Conservation (phyloP, 345 rosid species). For the Boechera retrofracta region DNA sequence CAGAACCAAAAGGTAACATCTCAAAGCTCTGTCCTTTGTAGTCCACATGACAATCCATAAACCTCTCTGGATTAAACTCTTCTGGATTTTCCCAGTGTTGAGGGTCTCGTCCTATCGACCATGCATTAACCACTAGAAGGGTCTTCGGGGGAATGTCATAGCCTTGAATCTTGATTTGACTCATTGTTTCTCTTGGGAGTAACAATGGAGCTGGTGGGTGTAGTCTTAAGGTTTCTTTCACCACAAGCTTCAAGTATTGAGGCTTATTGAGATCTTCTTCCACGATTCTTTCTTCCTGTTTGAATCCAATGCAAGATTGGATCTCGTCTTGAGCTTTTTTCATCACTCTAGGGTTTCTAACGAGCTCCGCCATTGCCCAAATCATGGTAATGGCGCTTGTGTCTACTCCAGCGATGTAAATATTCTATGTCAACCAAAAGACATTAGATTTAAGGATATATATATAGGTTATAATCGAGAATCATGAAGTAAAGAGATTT, state of each 20-base stretch:
- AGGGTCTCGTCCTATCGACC: slow-evolving; percentile 17
- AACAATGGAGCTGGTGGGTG: slow-evolving; percentile 57
- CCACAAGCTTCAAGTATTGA: slow-evolving; percentile 53
- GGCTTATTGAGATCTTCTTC: slow-evolving; percentile 52
- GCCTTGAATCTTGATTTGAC: slow-evolving; percentile 36
- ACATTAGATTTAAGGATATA: neutral
- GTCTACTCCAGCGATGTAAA: slow-evolving; percentile 31
- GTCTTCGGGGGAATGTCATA: slow-evolving; percentile 18
- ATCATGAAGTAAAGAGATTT: neutral
- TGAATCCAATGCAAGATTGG: slow-evolving; percentile 37
- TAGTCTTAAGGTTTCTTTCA: slow-evolving; percentile 43
- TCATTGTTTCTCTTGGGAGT: slow-evolving; percentile 58
- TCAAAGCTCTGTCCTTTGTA: slow-evolving; percentile 1
- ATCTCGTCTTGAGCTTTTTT: slow-evolving; percentile 24
- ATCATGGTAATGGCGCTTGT: slow-evolving; percentile 35
- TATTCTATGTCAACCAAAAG: slow-evolving; percentile 5
- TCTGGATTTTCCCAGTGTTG: neutral
- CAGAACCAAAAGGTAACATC: neutral
- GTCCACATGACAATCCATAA: neutral
- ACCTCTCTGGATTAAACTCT: neutral
- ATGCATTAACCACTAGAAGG: slow-evolving; percentile 9
- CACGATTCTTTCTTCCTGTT: slow-evolving; percentile 27
- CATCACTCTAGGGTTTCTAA: slow-evolving; percentile 31
- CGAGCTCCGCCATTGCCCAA: slow-evolving; percentile 29
- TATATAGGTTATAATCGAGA: neutral